These are phyloP conservation scores for Fraxinus paxiana DNA, from an alignment of 305 asterid species.

Conservation along the genomic window DNA sequence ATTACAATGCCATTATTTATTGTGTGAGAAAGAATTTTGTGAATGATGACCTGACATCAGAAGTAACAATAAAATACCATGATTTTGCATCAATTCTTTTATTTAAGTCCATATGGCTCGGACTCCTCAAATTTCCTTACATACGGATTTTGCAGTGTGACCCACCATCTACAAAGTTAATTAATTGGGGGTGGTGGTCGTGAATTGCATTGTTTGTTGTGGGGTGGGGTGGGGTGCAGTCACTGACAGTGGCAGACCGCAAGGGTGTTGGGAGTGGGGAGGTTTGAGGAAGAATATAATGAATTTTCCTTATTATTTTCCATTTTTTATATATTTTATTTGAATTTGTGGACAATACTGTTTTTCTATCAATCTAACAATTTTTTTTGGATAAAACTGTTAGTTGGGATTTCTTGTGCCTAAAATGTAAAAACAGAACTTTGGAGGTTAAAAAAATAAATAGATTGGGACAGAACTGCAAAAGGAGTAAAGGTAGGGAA, in stretches of 20 bases:
- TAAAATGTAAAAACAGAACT: neutral
- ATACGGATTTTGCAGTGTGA: neutral
- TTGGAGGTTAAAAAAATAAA: neutral
- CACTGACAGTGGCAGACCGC: neutral
- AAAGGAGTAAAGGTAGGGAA: neutral
- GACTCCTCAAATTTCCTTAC: neutral
- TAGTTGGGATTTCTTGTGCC: neutral
- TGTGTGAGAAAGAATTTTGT: neutral
- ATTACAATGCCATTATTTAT: neutral
- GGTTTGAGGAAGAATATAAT: neutral
- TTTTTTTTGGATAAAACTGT: neutral
- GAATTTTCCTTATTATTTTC: neutral
- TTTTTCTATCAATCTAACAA: neutral
- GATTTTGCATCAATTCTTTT: neutral
- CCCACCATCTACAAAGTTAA: neutral
- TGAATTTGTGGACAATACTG: neutral
- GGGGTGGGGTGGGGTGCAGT: neutral
- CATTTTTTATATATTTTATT: neutral
- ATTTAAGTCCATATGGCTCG: neutral
- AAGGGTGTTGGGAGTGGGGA: neutral
- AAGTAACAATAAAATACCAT: neutral
- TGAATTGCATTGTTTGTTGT: neutral
- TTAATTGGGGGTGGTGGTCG: neutral
- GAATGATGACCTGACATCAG: neutral
- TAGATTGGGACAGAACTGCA: neutral